These are phyloP conservation scores for Neostapfia colusana DNA, from an alignment of 176 grass and related monocot genomes.

Conservation along the genomic window DNA sequence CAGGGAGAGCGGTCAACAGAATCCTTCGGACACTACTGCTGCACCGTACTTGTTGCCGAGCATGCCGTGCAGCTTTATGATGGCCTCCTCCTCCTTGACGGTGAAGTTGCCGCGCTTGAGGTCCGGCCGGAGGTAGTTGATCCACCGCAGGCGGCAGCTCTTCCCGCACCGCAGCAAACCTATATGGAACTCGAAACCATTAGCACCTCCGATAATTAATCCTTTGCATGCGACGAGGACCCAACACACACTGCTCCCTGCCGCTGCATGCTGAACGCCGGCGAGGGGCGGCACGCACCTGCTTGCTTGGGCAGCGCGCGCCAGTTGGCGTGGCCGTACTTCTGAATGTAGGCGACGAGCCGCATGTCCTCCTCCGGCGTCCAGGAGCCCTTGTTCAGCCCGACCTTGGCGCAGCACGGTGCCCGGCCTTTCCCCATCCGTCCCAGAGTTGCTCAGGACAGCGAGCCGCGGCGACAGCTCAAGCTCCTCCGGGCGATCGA, in stretches of 20 bases:
- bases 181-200: background rate
- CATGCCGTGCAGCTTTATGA: slow-evolving; percentile 68
- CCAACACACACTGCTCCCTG: no score
- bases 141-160: slow-evolving; percentile 92
- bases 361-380: slow-evolving; percentile 77
- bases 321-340: slow-evolving; percentile 85
- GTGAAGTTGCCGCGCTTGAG: slow-evolving; percentile 94
- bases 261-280: background rate
- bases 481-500: background rate
- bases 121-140: slow-evolving; percentile 93
- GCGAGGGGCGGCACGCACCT: slow-evolving; percentile 18
- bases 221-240: no score
- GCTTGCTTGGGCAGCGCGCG: slow-evolving; percentile 85
- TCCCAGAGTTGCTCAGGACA: no score
- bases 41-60: slow-evolving; percentile 81
- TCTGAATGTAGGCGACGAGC: slow-evolving; percentile 69
- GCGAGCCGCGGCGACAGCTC: background rate
- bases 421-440: slow-evolving; percentile 73
- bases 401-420: slow-evolving; percentile 89
- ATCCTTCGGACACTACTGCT: no score
- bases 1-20: background rate
- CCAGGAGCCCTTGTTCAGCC: slow-evolving; percentile 89
- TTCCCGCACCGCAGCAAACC: slow-evolving; percentile 91
- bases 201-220: background rate
- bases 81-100: slow-evolving; percentile 64